Base-by-base conservation (phyloP, 2,329 filamentous ascomycete genomes). In the Ramularia collo-cygni region DNA sequence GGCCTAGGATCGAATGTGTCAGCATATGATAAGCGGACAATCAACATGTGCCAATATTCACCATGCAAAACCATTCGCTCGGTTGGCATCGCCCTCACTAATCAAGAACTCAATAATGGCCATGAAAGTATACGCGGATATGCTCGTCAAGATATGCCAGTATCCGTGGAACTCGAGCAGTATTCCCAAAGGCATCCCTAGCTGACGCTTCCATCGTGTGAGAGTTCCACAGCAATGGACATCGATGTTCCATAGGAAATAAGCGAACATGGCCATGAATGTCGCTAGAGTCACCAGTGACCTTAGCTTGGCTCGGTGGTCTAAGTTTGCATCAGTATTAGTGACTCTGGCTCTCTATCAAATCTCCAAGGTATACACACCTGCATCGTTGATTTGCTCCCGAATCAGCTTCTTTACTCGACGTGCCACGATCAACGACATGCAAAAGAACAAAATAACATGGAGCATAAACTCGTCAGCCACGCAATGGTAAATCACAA, bases 161-260 rank as follows among this genome's bases (percentile, higher is more conserved):
- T 78, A 83, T 4, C 79, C 80, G 60, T 84, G 80, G 2, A 79
- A 77, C 54, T 84, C 80, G 1, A 92, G 70, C 3, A 90, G 45
- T 12, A 88, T 69, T 1, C 84, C 82, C 84, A 84, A 90, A 0
- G 86, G 86, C 52, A 90, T 69, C 9, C 83, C 79, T 16, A 92
- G 64, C 30, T 72, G 61, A 38, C 78, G 74, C 38, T 86, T 75
- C 76, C 77, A 83, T 32, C 60, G 60, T n/a, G 79, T 75, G 42
- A 90, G 63, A 16, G 70, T 72, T n/a, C 69, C 66, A 60, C 86
- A 93, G 60, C 79, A 84, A n/a, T 74, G 65, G 45, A 85, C 90
- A 57, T 93, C 86, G 37, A 92, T 57, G 42, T 76, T 80, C 86
- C 86, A 93, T 40, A 92, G 74, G 4, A 71, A 66, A 56, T 86